phyloP scores from a whole-genome alignment of 371 early-diverging fungal species.

The Choanephora cucurbitarum region DNA sequence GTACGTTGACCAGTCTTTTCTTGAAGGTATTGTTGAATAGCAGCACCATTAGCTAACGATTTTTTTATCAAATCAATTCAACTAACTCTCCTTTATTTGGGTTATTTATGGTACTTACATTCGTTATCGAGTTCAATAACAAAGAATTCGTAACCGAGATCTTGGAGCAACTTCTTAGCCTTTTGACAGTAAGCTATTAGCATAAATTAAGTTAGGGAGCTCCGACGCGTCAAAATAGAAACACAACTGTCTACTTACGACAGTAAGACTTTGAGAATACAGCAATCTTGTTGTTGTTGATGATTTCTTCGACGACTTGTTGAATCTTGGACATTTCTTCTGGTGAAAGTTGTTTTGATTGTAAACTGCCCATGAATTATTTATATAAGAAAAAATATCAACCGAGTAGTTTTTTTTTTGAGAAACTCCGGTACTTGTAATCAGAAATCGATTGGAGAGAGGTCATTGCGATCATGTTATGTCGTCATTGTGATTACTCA shows the following conservation, averaged over 20 bases:
- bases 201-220: background rate
- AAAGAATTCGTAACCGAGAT: constrained; percentile 35
- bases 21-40: constrained; percentile 71
- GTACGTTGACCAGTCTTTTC: constrained; percentile 79
- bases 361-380: constrained; percentile 12
- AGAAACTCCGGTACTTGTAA: too few relatives aligned
- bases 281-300: constrained; percentile 33
- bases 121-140: constrained; percentile 57
- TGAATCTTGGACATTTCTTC: constrained; percentile 31
- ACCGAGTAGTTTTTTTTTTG: too few relatives aligned
- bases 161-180: constrained; percentile 62
- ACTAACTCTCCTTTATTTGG: too few relatives aligned
- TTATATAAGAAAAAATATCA: too few relatives aligned
- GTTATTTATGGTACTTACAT: too few relatives aligned
- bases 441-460: too few relatives aligned
- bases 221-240: background rate
- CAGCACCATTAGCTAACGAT: constrained; percentile 59
- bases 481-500: too few relatives aligned
- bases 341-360: constrained; percentile 18
- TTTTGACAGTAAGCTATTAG: constrained; percentile 60
- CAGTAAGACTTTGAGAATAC: constrained; percentile 87
- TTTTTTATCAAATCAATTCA: background rate
- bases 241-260: constrained; percentile 53
- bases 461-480: too few relatives aligned
- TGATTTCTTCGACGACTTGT: constrained; percentile 33